Percentiles rank a stretch among this genome's conserved stretches.
These are phyloP conservation scores for Trichoderma sp. DNA, from an alignment of 2,329 filamentous ascomycete genomes.

Conservation along the genomic window DNA sequence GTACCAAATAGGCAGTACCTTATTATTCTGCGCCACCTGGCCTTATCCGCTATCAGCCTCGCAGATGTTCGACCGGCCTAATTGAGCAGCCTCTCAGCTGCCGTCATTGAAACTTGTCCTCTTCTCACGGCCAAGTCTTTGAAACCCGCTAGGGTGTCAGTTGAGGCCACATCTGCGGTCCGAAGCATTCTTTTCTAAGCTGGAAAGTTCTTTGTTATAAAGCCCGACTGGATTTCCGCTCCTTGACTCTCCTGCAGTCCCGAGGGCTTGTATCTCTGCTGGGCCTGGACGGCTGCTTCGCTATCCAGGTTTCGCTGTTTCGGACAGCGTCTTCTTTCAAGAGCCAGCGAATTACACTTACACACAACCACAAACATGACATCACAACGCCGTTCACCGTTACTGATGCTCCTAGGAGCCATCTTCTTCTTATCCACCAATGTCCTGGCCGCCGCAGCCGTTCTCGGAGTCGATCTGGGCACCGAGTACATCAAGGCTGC, in stretches of 20 bases:
- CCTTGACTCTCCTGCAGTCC: background rate
- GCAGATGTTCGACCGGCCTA: constrained; percentile 1
- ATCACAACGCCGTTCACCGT: constrained; percentile 34
- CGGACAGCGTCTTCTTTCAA: constrained; percentile 12
- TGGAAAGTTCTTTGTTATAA: constrained; percentile 19
- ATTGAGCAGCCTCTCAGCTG: constrained; percentile 7
- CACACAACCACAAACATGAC: constrained; percentile 36
- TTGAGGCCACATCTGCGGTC: constrained; percentile 40
- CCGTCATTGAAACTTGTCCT: constrained; percentile 38
- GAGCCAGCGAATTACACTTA: constrained; percentile 6
- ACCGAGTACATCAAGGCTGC: constrained; percentile 97
- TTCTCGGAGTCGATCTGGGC: constrained; percentile 89
- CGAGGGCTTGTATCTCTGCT: background rate
- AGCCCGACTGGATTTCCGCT: background rate
- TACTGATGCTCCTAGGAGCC: constrained; percentile 40
- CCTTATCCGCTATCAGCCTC: constrained; percentile 23
- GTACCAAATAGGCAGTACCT: constrained; percentile 4
- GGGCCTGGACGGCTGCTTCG: constrained; percentile 4
- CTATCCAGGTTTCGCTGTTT: constrained; percentile 20
- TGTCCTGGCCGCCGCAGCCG: constrained; percentile 62
- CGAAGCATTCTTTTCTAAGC: constrained; percentile 19
- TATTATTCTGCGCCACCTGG: background rate
- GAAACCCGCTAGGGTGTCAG: constrained; percentile 19
- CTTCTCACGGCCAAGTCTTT: constrained; percentile 26
- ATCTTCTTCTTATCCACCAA: constrained; percentile 40